Conservation (phyloP, 2,329 filamentous ascomycete species). For the Pseudogymnoascus sp. region DNA sequence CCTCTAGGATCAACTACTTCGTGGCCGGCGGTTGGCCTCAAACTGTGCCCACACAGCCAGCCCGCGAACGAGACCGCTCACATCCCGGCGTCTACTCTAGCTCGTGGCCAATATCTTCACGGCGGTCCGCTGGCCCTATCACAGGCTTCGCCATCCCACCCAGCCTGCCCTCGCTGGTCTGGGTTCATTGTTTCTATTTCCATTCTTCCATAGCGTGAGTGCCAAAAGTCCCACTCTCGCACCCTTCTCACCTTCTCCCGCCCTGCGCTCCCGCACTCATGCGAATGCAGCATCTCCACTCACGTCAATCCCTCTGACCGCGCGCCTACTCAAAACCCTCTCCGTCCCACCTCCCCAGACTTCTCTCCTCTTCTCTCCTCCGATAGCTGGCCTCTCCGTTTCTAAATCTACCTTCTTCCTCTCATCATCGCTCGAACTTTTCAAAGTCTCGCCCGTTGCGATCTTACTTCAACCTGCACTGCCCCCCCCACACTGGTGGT, state of each 20-base stretch:
- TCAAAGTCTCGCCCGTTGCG: slow-evolving; percentile 17
- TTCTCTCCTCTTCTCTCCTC: slow-evolving; percentile 19
- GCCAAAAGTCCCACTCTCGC: background rate
- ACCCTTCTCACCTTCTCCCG: background rate
- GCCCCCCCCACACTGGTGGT: slow-evolving; percentile 14
- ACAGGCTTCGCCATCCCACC: background rate
- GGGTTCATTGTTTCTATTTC: background rate
- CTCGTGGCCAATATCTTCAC: background rate
- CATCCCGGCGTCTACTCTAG: background rate
- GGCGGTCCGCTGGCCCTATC: background rate
- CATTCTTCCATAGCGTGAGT: background rate
- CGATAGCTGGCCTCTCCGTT: slow-evolving; percentile 30
- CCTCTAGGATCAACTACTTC: background rate
- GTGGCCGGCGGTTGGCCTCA: background rate
- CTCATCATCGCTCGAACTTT: slow-evolving; percentile 16
- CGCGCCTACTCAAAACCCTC: slow-evolving; percentile 26
- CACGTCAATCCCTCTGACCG: slow-evolving; percentile 10
- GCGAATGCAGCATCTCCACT: background rate
- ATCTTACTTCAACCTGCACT: slow-evolving; percentile 16
- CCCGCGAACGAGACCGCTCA: background rate
- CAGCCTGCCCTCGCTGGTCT: background rate
- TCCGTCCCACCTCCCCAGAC: slow-evolving; percentile 19
- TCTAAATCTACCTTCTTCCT: slow-evolving; percentile 21
- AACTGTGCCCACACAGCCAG: background rate
- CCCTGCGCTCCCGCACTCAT: background rate